Evolutionary conservation across 768 basidiomycete genomes (phyloP).

Genomic region (Harrya chromipes): DNA sequence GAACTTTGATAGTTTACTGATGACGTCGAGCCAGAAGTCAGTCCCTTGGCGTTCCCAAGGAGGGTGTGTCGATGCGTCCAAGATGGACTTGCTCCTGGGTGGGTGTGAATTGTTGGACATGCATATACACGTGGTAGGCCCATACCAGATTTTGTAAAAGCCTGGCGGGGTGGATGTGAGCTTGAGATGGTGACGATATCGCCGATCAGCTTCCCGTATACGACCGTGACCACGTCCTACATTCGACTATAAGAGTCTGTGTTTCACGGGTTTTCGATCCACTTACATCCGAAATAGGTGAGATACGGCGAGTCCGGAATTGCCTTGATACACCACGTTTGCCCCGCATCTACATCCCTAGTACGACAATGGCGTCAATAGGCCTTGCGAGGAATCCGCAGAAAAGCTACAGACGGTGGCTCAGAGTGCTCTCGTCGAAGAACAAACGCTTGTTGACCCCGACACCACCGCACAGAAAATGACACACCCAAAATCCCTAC

Average conservation of each 20-base stretch:
- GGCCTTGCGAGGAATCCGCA: not conserved
- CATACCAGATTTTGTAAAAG: slow-evolving; percentile 81
- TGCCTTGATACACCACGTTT: slow-evolving; percentile 70
- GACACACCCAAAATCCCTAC: slow-evolving; percentile 72
- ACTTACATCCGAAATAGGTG: slow-evolving; percentile 73
- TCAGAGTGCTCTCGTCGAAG: too few relatives aligned
- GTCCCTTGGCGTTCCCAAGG: slow-evolving; percentile 72
- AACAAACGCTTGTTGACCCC: too few relatives aligned
- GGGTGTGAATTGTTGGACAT: not conserved
- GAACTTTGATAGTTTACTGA: too few relatives aligned
- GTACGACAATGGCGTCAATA: slow-evolving; percentile 2
- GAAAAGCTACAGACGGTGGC: too few relatives aligned
- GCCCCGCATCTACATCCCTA: slow-evolving; percentile 74
- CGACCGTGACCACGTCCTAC: slow-evolving; percentile 59
- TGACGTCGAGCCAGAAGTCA: slow-evolving; percentile 80
- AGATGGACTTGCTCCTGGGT: slow-evolving; percentile 53
- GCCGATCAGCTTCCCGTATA: slow-evolving; percentile 64
- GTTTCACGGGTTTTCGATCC: not conserved
- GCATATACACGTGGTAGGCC: not conserved
- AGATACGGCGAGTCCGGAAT: slow-evolving; percentile 53
- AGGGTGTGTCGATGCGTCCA: slow-evolving; percentile 75
- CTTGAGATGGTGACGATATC: not conserved
- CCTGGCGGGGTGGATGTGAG: slow-evolving; percentile 39
- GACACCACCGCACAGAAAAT: too few relatives aligned
- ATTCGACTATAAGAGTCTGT: not conserved